A percentile compares a stretch with the other conserved stretches of the same genome.
Conservation (phyloP, 2,329 filamentous ascomycete species). For the Thyridium curvatum region DNA sequence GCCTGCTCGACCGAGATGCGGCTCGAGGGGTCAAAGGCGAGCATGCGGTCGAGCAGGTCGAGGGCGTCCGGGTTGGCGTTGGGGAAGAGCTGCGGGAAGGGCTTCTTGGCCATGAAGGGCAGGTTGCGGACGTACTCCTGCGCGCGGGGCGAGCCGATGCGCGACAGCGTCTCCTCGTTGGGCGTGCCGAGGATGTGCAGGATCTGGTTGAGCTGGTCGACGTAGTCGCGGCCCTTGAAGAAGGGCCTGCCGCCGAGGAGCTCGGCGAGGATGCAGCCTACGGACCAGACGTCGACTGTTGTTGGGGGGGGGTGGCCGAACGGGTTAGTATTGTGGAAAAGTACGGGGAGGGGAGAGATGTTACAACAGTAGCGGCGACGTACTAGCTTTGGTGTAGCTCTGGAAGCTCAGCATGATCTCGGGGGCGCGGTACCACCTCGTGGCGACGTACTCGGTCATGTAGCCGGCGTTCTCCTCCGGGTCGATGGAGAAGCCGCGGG, state of each 20-base stretch:
- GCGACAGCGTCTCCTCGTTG: constrained; percentile 86
- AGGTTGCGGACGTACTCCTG: constrained; percentile 98
- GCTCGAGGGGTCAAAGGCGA: constrained; percentile 90
- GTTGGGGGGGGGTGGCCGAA: constrained; percentile 1
- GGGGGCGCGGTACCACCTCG: constrained; percentile 88
- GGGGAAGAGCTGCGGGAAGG: constrained; percentile 83
- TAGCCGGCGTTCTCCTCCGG: constrained; percentile 98
- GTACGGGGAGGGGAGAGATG: neutral
- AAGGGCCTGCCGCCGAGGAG: constrained; percentile 93
- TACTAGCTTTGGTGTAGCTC: constrained; percentile 99
- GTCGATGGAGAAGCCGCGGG: constrained; percentile 92
- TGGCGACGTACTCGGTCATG: constrained; percentile 99
- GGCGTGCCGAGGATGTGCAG: constrained; percentile 96
- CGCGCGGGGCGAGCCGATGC: constrained; percentile 90
- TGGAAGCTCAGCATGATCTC: constrained; percentile 99
- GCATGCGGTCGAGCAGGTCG: constrained; percentile 92
- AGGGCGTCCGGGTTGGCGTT: constrained; percentile 94
- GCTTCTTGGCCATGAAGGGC: constrained; percentile 88
- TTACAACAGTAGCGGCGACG: too few species aligned
- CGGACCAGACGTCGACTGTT: constrained; percentile 98
- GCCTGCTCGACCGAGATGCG: constrained; percentile 93
- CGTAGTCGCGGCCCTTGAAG: constrained; percentile 98
- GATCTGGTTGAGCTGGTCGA: constrained; percentile 99
- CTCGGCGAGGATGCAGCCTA: constrained; percentile 95
- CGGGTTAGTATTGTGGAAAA: too few species aligned